A percentile compares a stretch with the other conserved stretches of the same genome.
phyloP scores from a whole-genome alignment of 208 protist species.

The Cochliopodium minus region DNA sequence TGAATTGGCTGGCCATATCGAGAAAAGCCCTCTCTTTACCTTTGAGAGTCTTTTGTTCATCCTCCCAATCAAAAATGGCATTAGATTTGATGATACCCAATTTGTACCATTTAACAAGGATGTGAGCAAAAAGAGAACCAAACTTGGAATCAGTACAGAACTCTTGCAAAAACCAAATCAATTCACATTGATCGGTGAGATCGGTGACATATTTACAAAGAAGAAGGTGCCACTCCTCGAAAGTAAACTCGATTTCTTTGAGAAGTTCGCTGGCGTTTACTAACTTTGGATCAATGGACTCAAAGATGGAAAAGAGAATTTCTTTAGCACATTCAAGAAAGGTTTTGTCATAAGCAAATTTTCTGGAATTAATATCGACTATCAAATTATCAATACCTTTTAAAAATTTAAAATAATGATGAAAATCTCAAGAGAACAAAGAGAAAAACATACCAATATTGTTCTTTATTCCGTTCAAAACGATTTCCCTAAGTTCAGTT shows the following conservation, averaged over 20 bases:
- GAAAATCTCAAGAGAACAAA: background rate
- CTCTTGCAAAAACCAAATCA: constrained; percentile 19
- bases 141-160: constrained; percentile 9
- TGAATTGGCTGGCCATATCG: too few relatives aligned
- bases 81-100: constrained; percentile 13
- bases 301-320: constrained; percentile 3
- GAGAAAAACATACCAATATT: background rate
- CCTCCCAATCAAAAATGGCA: constrained; percentile 17
- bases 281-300: background rate
- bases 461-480: background rate
- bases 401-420: background rate
- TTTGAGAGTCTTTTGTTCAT: constrained; percentile 10
- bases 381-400: constrained; percentile 12
- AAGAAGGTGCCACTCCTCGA: background rate
- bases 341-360: constrained; percentile 24
- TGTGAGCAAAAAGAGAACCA: background rate
- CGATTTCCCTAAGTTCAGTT: background rate
- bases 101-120: constrained; percentile 20
- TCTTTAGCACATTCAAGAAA: constrained; percentile 13
- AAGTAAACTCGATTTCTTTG: background rate
- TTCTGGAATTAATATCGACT: constrained; percentile 25
- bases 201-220: constrained; percentile 11
- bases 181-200: constrained; percentile 6
- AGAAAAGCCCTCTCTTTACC: too few relatives aligned
- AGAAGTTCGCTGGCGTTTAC: background rate